Evolutionary conservation across 108 stramenopile genomes (phyloP).

Genomic region (Phaeodactylum tricornutum): DNA sequence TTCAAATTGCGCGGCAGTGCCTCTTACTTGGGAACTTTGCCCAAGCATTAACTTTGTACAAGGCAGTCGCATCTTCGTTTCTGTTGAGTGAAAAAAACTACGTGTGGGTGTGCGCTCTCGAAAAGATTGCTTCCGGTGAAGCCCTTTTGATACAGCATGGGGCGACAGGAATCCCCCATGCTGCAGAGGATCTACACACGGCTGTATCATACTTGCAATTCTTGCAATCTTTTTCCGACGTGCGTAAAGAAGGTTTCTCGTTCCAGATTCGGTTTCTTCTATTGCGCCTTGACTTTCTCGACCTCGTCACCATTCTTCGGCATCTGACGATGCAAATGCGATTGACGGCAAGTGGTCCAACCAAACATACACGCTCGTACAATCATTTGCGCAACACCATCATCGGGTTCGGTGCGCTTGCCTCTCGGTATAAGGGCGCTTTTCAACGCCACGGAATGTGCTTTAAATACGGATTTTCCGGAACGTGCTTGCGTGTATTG

Average conservation of each 20-base stretch:
- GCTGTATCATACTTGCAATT: constrained; percentile 12
- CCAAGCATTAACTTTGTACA: too few species aligned
- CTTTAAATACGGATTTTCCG: constrained; percentile 22
- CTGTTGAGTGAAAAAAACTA: constrained; percentile 17
- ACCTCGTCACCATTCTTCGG: constrained; percentile 20
- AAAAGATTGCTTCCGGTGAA: constrained; percentile 25
- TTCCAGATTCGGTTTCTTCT: constrained; percentile 23
- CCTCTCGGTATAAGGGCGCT: constrained; percentile 13
- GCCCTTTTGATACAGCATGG: constrained; percentile 6
- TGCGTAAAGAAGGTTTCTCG: not conserved
- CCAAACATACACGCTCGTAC: constrained; percentile 23
- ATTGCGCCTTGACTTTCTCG: constrained; percentile 32
- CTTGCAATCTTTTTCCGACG: not conserved
- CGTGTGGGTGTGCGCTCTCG: constrained; percentile 25
- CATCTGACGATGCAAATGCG: constrained; percentile 35
- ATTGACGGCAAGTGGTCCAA: constrained; percentile 22
- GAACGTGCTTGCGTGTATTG: constrained; percentile 19
- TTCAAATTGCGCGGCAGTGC: not conserved
- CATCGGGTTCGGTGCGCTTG: constrained; percentile 12
- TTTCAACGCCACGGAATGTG: constrained; percentile 28
- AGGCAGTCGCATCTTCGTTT: constrained; percentile 10
- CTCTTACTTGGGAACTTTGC: constrained; percentile 1
- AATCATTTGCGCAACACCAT: constrained; percentile 23
- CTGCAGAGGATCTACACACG: constrained; percentile 9
- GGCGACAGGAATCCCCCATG: constrained; percentile 22